These are phyloP conservation scores for Phycomyces nitens DNA, from an alignment of 192 early-diverging fungal species.

Conservation along the genomic window DNA sequence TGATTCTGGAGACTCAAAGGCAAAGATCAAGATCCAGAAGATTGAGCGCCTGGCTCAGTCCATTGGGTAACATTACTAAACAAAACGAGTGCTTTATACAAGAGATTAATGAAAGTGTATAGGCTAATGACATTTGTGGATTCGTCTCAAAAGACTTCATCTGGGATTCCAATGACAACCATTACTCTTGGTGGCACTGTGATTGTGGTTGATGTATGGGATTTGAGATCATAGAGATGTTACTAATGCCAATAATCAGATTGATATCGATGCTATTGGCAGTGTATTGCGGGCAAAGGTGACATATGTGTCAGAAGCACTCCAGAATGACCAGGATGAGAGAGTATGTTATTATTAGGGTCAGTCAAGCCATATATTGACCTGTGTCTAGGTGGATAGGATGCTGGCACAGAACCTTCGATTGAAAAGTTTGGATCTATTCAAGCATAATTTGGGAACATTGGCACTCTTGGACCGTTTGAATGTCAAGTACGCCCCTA, in stretches of 20 bases:
- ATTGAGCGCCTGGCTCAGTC: constrained; percentile 24
- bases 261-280: constrained; percentile 30
- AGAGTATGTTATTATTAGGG: neutral
- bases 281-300: constrained; percentile 22
- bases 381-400: constrained; percentile 13
- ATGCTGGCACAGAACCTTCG: constrained; percentile 24
- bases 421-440: constrained; percentile 2
- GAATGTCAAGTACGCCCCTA: constrained; percentile 25
- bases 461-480: constrained; percentile 27
- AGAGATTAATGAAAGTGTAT: neutral
- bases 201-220: constrained; percentile 35
- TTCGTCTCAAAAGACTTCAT: constrained; percentile 27
- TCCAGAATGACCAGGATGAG: constrained; percentile 30
- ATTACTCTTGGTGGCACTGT: constrained; percentile 32
- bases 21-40: constrained; percentile 17
- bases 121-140: constrained; percentile 34
- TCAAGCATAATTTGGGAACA: constrained; percentile 23
- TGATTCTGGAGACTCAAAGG: constrained; percentile 10
- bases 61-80: constrained; percentile 17
- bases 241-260: constrained; percentile 10
- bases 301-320: constrained; percentile 29
- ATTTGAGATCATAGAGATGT: neutral
- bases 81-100: too few relatives aligned
- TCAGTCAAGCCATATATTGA: too few relatives aligned
- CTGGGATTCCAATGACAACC: constrained; percentile 22